These are phyloP conservation scores for Suillus plorans DNA, from an alignment of 768 basidiomycete species.

Conservation along the genomic window DNA sequence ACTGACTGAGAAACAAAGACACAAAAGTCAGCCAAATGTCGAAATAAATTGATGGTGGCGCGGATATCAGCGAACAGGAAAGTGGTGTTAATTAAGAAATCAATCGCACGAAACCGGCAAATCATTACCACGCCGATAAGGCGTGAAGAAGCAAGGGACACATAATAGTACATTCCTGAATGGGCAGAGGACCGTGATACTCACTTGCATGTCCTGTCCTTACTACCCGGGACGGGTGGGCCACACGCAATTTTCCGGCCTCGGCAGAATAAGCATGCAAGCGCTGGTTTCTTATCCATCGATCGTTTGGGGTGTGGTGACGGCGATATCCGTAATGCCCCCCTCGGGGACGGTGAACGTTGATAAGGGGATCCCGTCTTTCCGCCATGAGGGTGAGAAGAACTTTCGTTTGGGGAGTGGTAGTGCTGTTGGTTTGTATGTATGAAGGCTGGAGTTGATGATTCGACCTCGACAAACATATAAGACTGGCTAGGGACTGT, in stretches of 20 bases:
- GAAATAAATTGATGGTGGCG: conserved; percentile 10
- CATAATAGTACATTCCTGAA: conserved; percentile 3
- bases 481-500: conserved; percentile 16
- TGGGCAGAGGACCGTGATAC: conserved; percentile 25
- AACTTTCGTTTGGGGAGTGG: conserved; percentile 7
- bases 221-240: conserved; percentile 50
- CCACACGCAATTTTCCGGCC: conserved; percentile 72
- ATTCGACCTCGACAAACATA: conserved; percentile 18
- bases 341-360: conserved; percentile 27
- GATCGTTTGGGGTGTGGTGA: conserved; percentile 23
- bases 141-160: conserved; percentile 7
- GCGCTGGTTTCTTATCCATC: conserved; percentile 53
- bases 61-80: conserved; percentile 27
- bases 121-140: conserved; percentile 11
- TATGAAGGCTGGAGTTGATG: conserved; percentile 11
- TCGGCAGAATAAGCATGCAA: conserved; percentile 66
- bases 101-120: conserved; percentile 14
- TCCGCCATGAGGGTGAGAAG: conserved; percentile 20
- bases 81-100: conserved; percentile 8
- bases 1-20: conserved; percentile 52
- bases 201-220: conserved; percentile 66
- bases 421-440: conserved; percentile 13
- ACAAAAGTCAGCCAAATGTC: conserved; percentile 23
- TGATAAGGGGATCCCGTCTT: conserved; percentile 13
- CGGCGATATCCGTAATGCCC: conserved; percentile 21